Base-by-base conservation (phyloP, 192 early-diverging fungal genomes). In the Irineochytrium annulatum region DNA sequence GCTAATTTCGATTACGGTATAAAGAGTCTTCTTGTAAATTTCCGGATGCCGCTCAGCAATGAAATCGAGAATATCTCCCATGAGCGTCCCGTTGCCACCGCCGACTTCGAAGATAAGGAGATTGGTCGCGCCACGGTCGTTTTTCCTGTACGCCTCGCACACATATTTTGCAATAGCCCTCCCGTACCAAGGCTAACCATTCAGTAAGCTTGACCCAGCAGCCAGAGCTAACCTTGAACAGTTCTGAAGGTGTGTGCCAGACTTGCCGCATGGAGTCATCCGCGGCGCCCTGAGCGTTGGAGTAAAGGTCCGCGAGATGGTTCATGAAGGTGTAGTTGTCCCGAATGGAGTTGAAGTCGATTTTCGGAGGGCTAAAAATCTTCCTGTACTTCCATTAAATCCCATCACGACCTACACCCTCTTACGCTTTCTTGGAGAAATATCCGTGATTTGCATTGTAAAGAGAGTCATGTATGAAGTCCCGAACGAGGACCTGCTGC, bases 201-300 rank as follows among this genome's bases (percentile, higher is more conserved):
- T 56, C 19, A 55, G 44, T 52, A 11, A 54, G 31, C 20, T 27
- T 11, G 22, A 56, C n/a, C 55, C 14, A n/a, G 46, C 6, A 19
- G 14, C 5, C 17, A 53, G 48, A 8, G 30, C 31, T 2, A 39
- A 74, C 73, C 76, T 91, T 91, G 63, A 98, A 94, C 24, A 98
- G 70, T 67, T 98, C 96, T 0, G 93, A 92, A 17, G 96, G 92
- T 14, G 96, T 99, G 73, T 99, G 96, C 96, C 96, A 99, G 26
- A 99, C 81, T 73, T 98, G 94, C 55, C 88, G 74, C 3, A 91
- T 81, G 27, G 87, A 77, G 57, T 75, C 73, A 44, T 77, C 69
- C 34, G 59, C 59, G 16, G 65, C 60, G 43, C 59, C 57, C 28
- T 77, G 67, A 45, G 71, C 63, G 16, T 66, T 63, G 41, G 80